Evolutionary conservation across 495 filamentous ascomycete genomes (phyloP).

Genomic region (Talaromyces ruber): DNA sequence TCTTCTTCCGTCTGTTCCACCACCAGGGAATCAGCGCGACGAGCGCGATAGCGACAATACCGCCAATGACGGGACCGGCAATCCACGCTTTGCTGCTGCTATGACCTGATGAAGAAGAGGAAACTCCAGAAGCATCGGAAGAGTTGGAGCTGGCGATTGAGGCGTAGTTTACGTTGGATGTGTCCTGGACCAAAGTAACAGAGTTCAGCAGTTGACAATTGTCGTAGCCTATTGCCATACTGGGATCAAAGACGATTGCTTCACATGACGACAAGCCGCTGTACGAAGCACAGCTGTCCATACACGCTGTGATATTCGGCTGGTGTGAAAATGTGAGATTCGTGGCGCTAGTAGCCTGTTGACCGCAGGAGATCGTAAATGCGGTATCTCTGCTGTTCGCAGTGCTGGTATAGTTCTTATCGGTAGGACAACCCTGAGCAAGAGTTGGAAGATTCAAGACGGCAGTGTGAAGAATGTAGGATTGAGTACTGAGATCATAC

Average conservation of each 20-base stretch:
- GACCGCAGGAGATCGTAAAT: background rate
- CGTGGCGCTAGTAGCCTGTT: background rate
- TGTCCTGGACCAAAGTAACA: background rate
- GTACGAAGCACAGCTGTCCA: background rate
- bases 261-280: background rate
- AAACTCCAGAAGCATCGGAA: background rate
- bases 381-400: background rate
- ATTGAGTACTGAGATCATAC: background rate
- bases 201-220: slow-evolving; percentile 2
- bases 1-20: background rate
- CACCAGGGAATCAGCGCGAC: background rate
- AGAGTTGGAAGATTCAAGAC: background rate
- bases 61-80: background rate
- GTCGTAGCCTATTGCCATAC: background rate
- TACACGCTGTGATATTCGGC: background rate
- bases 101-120: background rate
- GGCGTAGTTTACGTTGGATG: background rate
- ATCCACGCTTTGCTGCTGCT: slow-evolving; percentile 3
- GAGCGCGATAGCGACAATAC: background rate
- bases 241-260: slow-evolving; percentile 1
- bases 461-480: background rate
- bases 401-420: background rate
- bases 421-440: background rate
- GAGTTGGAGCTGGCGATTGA: background rate
- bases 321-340: background rate